A percentile compares a stretch with the other conserved stretches of the same genome.
Evolutionary conservation across 179 eudicot genomes (phyloP).

Genomic region (Silene coronaria): DNA sequence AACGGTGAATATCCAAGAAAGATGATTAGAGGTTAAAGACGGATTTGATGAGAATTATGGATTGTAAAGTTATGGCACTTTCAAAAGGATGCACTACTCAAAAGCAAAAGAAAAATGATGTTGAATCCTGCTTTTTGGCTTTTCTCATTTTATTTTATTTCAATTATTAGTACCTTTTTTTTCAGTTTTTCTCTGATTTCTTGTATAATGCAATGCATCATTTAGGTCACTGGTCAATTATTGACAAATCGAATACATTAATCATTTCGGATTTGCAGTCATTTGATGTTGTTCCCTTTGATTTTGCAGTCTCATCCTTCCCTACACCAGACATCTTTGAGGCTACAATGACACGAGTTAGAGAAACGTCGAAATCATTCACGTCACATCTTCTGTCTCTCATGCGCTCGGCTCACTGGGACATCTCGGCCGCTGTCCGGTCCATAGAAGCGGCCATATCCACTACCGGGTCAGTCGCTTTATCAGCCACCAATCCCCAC

Average conservation of each 20-base stretch:
- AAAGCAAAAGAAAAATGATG: slow-evolving; percentile 18
- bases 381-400: slow-evolving; percentile 70
- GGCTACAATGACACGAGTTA: slow-evolving; percentile 56
- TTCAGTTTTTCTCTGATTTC: neutral
- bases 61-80: slow-evolving; percentile 14
- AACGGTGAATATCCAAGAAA: slow-evolving; percentile 19
- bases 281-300: slow-evolving; percentile 3
- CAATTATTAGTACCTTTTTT: neutral
- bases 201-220: neutral
- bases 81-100: slow-evolving; percentile 16
- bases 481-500: slow-evolving; percentile 25
- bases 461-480: slow-evolving; percentile 25
- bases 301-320: slow-evolving; percentile 35
- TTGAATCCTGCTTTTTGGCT: slow-evolving; percentile 3
- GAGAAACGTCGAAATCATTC: slow-evolving; percentile 74
- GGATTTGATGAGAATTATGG: slow-evolving; percentile 10
- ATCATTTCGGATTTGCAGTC: neutral
- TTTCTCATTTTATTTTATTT: slow-evolving; percentile 1
- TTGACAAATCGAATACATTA: neutral
- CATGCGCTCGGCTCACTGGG: slow-evolving; percentile 17
- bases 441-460: slow-evolving; percentile 69
- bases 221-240: slow-evolving; percentile 3
- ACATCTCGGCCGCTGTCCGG: slow-evolving; percentile 57
- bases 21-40: slow-evolving; percentile 10
- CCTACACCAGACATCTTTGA: slow-evolving; percentile 53